phyloP scores from a whole-genome alignment of 2,329 filamentous ascomycete genomes.

The Reticulascus tulasneorum region DNA sequence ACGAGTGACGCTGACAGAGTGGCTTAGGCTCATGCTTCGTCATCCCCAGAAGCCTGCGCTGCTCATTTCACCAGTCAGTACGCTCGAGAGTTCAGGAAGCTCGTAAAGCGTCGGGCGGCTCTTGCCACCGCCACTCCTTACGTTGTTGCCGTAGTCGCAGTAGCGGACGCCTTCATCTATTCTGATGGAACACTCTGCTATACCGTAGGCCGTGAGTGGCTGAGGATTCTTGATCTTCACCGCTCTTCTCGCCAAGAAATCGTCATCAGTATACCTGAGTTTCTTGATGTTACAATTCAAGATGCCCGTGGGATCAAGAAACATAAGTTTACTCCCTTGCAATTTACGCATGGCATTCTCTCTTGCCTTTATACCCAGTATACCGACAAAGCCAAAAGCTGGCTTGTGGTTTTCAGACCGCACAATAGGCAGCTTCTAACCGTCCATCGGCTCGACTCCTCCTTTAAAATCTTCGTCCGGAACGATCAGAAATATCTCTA shows the following conservation, averaged over 20 bases:
- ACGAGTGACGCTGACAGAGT: slow-evolving; percentile 14
- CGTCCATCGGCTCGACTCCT: slow-evolving; percentile 36
- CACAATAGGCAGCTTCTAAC: slow-evolving; percentile 33
- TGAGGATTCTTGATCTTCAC: slow-evolving; percentile 59
- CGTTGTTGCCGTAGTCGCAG: slow-evolving; percentile 53
- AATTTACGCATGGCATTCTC: slow-evolving; percentile 54
- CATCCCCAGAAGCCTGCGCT: slow-evolving; percentile 18
- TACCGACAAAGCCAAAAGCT: slow-evolving; percentile 31
- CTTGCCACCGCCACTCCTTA: slow-evolving; percentile 60
- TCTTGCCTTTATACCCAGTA: slow-evolving; percentile 51
- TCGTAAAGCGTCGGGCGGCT: slow-evolving; percentile 58
- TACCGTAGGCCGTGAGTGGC: slow-evolving; percentile 36
- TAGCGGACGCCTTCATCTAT: slow-evolving; percentile 60
- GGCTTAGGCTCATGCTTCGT: slow-evolving; percentile 16
- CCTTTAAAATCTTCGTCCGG: slow-evolving; percentile 61
- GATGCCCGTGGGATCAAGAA: slow-evolving; percentile 27
- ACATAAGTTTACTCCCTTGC: slow-evolving; percentile 50
- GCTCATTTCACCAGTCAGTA: slow-evolving; percentile 27
- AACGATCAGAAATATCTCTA: slow-evolving; percentile 60
- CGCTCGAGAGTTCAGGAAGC: slow-evolving; percentile 51
- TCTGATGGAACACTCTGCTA: slow-evolving; percentile 63
- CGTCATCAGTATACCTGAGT: slow-evolving; percentile 48
- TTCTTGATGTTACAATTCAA: slow-evolving; percentile 32
- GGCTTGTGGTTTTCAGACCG: slow-evolving; percentile 50
- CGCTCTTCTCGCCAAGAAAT: slow-evolving; percentile 43